Evolutionary conservation across 352 stramenopile species (phyloP).

Genomic region (Phytophthora ohioensis): DNA sequence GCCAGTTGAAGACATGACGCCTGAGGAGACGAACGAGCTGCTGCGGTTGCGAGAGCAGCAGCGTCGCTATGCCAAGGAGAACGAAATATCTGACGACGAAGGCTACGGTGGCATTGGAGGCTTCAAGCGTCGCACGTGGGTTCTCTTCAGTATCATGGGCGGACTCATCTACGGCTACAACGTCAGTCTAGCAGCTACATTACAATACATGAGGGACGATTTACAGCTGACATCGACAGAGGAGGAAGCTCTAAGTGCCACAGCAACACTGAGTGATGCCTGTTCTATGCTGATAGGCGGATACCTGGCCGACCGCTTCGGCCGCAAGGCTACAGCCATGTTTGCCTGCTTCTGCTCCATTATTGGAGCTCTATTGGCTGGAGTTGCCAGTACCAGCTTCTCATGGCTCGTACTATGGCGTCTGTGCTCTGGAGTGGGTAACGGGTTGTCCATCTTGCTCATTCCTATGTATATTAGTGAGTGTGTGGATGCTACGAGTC

Average conservation of each 20-base stretch:
- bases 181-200: constrained; percentile 76
- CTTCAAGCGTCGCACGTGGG: constrained; percentile 69
- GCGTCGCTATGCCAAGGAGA: constrained; percentile 19
- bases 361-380: constrained; percentile 64
- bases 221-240: constrained; percentile 69
- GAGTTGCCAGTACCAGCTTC: constrained; percentile 64
- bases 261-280: constrained; percentile 83
- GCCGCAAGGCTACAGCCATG: constrained; percentile 75
- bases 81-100: neutral
- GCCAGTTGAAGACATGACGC: constrained; percentile 33
- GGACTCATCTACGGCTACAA: constrained; percentile 92
- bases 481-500: constrained; percentile 69
- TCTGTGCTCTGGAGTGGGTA: constrained; percentile 78
- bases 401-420: constrained; percentile 73
- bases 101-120: constrained; percentile 24
- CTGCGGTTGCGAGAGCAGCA: constrained; percentile 58
- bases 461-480: constrained; percentile 92
- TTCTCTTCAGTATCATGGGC: constrained; percentile 82
- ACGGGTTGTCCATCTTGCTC: constrained; percentile 85
- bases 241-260: constrained; percentile 81
- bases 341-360: constrained; percentile 80
- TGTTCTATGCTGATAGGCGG: constrained; percentile 84
- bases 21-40: constrained; percentile 71
- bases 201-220: constrained; percentile 86
- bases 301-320: constrained; percentile 74